These are phyloP conservation scores for Pholiota conissans DNA, from an alignment of 768 basidiomycete genomes.

Conservation along the genomic window DNA sequence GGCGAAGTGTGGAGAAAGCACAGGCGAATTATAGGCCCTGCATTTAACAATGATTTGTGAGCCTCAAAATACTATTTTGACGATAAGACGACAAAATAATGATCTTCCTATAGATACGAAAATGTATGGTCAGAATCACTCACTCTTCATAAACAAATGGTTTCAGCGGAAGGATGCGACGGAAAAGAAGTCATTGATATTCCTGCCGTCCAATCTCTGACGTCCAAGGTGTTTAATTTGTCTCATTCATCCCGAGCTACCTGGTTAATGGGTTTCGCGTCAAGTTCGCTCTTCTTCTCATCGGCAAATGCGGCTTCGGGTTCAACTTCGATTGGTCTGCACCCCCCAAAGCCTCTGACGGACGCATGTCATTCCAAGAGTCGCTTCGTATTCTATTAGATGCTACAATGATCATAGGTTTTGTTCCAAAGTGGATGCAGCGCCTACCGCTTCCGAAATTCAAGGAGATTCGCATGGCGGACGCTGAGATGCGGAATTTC, in stretches of 20 bases:
- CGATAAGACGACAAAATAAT: too few relatives aligned
- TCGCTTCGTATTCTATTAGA: constrained; percentile 31
- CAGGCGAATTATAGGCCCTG: constrained; percentile 42
- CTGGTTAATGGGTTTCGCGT: too few relatives aligned
- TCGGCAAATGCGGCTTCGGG: constrained; percentile 49
- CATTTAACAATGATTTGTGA: constrained; percentile 42
- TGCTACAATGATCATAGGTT: constrained; percentile 21
- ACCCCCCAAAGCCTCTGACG: constrained; percentile 36
- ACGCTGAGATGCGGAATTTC: constrained; percentile 30
- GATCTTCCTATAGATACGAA: constrained; percentile 35
- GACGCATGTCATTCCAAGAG: constrained; percentile 31
- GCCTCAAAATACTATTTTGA: constrained; percentile 7
- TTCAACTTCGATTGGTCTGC: constrained; percentile 41
- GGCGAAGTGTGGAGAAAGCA: constrained; percentile 47
- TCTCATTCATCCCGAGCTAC: too few relatives aligned
- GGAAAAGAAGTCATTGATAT: constrained; percentile 26
- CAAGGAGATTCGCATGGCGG: constrained; percentile 23
- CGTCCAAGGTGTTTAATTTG: constrained; percentile 41
- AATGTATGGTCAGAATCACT: constrained; percentile 41
- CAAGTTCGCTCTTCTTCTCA: constrained; percentile 44
- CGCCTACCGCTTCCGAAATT: constrained; percentile 31
- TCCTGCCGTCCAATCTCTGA: constrained; percentile 31
- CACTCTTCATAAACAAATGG: constrained; percentile 38
- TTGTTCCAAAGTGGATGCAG: constrained; percentile 38
- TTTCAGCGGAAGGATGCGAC: constrained; percentile 34